Conservation (phyloP, 768 basidiomycete genomes). For the Macrolepiota albuminosa region DNA sequence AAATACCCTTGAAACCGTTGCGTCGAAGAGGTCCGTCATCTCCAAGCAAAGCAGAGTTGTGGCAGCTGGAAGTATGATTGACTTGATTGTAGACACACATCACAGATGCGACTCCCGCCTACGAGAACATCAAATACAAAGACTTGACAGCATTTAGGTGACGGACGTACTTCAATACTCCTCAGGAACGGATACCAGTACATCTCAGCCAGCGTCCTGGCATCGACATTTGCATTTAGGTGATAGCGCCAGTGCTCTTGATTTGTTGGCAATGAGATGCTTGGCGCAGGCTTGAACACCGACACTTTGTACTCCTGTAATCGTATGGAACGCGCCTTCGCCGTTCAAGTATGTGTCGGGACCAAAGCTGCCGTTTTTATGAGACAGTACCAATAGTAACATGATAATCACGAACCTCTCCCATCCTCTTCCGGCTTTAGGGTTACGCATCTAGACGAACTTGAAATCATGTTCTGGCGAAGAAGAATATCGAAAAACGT, state of each 20-base stretch:
- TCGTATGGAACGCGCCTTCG: slow-evolving; percentile 54
- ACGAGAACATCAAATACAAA: background rate
- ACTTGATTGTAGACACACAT: slow-evolving; percentile 54
- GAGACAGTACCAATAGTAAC: background rate
- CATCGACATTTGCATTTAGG: slow-evolving; percentile 43
- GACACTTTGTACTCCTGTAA: slow-evolving; percentile 53
- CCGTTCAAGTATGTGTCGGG: slow-evolving; percentile 64
- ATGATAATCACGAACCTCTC: slow-evolving; percentile 28
- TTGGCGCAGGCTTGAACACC: slow-evolving; percentile 60
- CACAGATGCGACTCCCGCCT: slow-evolving; percentile 46
- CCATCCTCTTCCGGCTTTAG: slow-evolving; percentile 46
- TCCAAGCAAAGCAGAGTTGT: slow-evolving; percentile 47
- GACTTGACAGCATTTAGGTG: background rate
- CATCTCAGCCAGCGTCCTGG: slow-evolving; percentile 51
- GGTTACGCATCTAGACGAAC: slow-evolving; percentile 40
- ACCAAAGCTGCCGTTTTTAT: slow-evolving; percentile 32
- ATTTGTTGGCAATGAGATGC: slow-evolving; percentile 46
- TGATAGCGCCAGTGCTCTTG: slow-evolving; percentile 51
- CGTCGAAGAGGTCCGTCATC: slow-evolving; percentile 32
- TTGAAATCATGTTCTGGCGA: background rate
- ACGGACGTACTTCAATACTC: slow-evolving; percentile 36
- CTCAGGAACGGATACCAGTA: slow-evolving; percentile 49
- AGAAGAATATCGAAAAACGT: background rate
- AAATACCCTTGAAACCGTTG: slow-evolving; percentile 39
- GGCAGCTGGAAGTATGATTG: slow-evolving; percentile 62